Evolutionary conservation across 2,329 filamentous ascomycete genomes (phyloP).

Genomic region (Emergomyces pasteurianus): DNA sequence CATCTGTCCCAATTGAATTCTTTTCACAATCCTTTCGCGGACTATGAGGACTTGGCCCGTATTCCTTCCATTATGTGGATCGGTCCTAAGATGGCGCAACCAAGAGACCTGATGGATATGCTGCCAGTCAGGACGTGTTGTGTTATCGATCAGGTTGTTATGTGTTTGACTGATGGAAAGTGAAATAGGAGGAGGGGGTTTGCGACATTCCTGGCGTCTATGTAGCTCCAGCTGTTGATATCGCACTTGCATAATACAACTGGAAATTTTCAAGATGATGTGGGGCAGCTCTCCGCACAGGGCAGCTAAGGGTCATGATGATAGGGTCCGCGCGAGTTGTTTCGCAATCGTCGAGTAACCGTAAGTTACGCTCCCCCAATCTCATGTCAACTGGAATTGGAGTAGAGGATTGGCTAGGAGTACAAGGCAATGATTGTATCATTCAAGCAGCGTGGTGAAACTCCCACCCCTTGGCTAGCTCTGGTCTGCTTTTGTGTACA

Average conservation of each 20-base stretch:
- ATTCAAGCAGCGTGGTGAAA: not conserved
- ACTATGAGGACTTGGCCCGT: not conserved
- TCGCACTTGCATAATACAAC: not conserved
- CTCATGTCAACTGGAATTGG: not conserved
- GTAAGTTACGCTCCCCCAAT: not conserved
- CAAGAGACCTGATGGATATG: not conserved
- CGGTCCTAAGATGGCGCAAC: not conserved
- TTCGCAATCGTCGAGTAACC: not conserved
- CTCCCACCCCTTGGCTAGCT: not conserved
- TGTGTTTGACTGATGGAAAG: not conserved
- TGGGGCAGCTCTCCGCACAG: not conserved
- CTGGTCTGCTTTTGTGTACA: not conserved
- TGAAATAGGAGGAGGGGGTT: not conserved
- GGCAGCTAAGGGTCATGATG: not conserved
- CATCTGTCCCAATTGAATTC: not conserved
- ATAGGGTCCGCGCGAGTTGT: not conserved
- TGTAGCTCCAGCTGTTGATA: not conserved
- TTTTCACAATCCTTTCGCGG: not conserved
- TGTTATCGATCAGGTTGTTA: not conserved
- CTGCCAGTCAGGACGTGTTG: not conserved
- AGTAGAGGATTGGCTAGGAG: not conserved
- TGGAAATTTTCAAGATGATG: not conserved
- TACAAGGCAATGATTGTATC: not conserved
- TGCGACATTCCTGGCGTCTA: not conserved
- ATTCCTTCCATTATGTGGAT: not conserved